Evolutionary conservation across 1,284 basidiomycete species (phyloP).

Genomic region (Takashimella koratensis): DNA sequence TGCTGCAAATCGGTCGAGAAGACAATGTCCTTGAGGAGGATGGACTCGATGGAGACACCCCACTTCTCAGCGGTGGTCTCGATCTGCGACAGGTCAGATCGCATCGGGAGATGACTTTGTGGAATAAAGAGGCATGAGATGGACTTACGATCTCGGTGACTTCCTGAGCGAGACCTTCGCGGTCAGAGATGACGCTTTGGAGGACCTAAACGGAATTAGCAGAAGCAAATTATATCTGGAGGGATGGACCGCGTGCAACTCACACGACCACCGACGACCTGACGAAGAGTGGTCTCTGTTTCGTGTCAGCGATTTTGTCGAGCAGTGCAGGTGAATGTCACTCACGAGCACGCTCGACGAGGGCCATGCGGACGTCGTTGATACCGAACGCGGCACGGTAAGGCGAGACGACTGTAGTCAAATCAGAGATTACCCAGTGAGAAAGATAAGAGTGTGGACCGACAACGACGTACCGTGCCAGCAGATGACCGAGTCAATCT

Average conservation of each 20-base stretch:
- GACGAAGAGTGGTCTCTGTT: conserved; percentile 81
- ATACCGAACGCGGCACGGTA: conserved; percentile 93
- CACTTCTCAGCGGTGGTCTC: conserved; percentile 65
- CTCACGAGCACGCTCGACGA: conserved; percentile 78
- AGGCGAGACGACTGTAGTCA: conserved; percentile 54
- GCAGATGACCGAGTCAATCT: conserved; percentile 69
- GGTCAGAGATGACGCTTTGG: conserved; percentile 62
- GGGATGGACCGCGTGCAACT: too few relatives aligned
- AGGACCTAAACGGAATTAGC: conserved; percentile 34
- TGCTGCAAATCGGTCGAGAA: conserved; percentile 89
- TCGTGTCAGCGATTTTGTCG: not conserved
- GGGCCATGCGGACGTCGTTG: conserved; percentile 76
- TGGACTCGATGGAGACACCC: conserved; percentile 92
- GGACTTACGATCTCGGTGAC: conserved; percentile 83
- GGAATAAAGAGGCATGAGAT: not conserved
- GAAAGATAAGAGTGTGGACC: too few relatives aligned
- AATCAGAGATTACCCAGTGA: too few relatives aligned
- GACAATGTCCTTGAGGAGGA: conserved; percentile 71
- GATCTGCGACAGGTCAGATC: conserved; percentile 25
- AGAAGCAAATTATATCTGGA: too few relatives aligned
- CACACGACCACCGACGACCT: conserved; percentile 84
- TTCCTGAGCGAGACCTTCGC: conserved; percentile 92
- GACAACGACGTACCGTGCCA: conserved; percentile 58
- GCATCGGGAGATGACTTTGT: not conserved
- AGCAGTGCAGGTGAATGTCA: not conserved